Percentiles rank a stretch among this genome's conserved stretches.
Evolutionary conservation across 1,139 yeast genomes (phyloP).

Genomic region (Lodderomyces pseudojiufengensis): DNA sequence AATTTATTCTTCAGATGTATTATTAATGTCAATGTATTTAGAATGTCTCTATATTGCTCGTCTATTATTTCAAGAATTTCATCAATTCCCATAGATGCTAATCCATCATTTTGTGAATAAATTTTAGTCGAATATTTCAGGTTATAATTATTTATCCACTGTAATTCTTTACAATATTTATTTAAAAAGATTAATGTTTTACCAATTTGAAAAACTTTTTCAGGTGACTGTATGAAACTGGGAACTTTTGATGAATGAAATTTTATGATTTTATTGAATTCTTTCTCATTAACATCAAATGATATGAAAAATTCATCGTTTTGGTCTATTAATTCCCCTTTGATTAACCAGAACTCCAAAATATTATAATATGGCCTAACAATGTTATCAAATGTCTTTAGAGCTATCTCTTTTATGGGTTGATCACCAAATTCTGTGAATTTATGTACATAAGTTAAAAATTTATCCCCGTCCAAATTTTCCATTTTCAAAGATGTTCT

Average conservation of each 20-base stretch:
- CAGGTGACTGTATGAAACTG: constrained; percentile 44
- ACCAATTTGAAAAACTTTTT: constrained; percentile 70
- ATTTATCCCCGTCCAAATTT: constrained; percentile 46
- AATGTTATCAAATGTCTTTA: constrained; percentile 44
- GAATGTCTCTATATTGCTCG: constrained; percentile 55
- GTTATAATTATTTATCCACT: constrained; percentile 37
- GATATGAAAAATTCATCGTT: constrained; percentile 70
- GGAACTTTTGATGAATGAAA: constrained; percentile 51
- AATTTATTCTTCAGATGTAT: constrained; percentile 47
- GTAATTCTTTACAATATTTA: constrained; percentile 50
- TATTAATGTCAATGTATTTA: constrained; percentile 49
- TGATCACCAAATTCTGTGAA: constrained; percentile 64
- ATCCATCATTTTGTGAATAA: constrained; percentile 26
- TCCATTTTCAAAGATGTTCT: constrained; percentile 35
- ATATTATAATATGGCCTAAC: constrained; percentile 62
- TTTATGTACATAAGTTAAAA: constrained; percentile 51
- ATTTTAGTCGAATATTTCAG: constrained; percentile 34
- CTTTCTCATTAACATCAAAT: constrained; percentile 26
- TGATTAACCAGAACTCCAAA: constrained; percentile 62
- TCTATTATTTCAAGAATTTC: constrained; percentile 35
- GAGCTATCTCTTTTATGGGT: constrained; percentile 41
- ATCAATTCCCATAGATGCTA: constrained; percentile 29
- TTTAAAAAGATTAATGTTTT: constrained; percentile 69
- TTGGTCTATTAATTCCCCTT: constrained; percentile 58
- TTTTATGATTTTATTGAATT: constrained; percentile 36